phyloP scores from a whole-genome alignment of 495 filamentous ascomycete species.

The Tuber melanosporum region DNA sequence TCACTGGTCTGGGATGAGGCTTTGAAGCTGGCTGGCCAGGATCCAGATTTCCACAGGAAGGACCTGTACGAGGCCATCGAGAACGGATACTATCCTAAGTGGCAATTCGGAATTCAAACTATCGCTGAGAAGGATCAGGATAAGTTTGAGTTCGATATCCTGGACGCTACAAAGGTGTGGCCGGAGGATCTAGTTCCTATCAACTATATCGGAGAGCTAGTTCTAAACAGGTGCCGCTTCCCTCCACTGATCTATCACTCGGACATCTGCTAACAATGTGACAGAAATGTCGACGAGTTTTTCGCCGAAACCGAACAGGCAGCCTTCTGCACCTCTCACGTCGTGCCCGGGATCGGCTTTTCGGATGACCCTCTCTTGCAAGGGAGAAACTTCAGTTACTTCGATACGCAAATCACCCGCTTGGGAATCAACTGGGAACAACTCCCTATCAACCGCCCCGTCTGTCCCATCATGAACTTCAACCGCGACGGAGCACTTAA shows the following conservation, averaged over 20 bases:
- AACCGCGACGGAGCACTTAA: slow-evolving; percentile 67
- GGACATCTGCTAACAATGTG: slow-evolving; percentile 36
- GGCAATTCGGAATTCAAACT: slow-evolving; percentile 76
- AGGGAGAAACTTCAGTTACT: slow-evolving; percentile 81
- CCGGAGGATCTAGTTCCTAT: slow-evolving; percentile 77
- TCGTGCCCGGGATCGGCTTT: slow-evolving; percentile 82
- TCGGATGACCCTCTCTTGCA: slow-evolving; percentile 78
- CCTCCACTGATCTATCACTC: background rate
- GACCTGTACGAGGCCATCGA: slow-evolving; percentile 78
- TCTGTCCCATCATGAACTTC: slow-evolving; percentile 76
- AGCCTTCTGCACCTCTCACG: slow-evolving; percentile 78
- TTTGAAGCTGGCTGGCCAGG: slow-evolving; percentile 70
- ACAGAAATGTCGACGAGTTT: slow-evolving; percentile 78
- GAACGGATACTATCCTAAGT: slow-evolving; percentile 64
- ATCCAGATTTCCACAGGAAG: slow-evolving; percentile 83
- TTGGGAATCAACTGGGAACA: slow-evolving; percentile 82
- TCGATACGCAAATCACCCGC: slow-evolving; percentile 76
- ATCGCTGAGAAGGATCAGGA: slow-evolving; percentile 65
- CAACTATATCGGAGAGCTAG: slow-evolving; percentile 71
- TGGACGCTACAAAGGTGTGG: slow-evolving; percentile 91
- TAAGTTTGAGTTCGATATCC: slow-evolving; percentile 83
- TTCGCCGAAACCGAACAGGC: slow-evolving; percentile 78
- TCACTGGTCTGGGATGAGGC: slow-evolving; percentile 87
- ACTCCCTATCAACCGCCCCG: slow-evolving; percentile 70
- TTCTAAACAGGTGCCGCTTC: slow-evolving; percentile 46